phyloP scores from a whole-genome alignment of 768 basidiomycete genomes.

The Lentinus tigrinus region DNA sequence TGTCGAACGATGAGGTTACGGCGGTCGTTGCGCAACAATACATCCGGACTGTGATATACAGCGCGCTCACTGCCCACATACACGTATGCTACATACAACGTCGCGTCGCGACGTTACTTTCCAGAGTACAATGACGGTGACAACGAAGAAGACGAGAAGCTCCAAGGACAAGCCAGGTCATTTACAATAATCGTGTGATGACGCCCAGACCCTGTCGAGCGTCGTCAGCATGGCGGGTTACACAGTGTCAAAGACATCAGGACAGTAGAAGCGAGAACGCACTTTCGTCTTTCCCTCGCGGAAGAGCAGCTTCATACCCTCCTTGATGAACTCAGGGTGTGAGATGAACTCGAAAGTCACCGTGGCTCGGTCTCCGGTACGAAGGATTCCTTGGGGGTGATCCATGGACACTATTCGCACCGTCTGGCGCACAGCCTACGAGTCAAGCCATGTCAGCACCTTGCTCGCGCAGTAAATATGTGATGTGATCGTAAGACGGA shows the following conservation, averaged over 20 bases:
- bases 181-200: constrained; percentile 60
- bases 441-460: background rate
- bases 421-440: constrained; percentile 87
- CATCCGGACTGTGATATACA: constrained; percentile 3
- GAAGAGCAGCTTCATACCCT: constrained; percentile 91
- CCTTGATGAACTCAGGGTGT: constrained; percentile 88
- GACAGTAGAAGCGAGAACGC: constrained; percentile 17
- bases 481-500: background rate
- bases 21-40: background rate
- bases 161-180: too few relatives aligned
- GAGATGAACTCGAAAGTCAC: constrained; percentile 96
- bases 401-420: constrained; percentile 91
- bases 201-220: constrained; percentile 67
- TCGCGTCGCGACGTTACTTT: background rate
- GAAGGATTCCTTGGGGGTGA: constrained; percentile 81
- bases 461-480: background rate
- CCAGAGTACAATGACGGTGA: background rate
- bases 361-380: constrained; percentile 93
- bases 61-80: background rate
- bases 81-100: constrained; percentile 9
- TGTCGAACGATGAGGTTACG: too few relatives aligned
- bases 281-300: constrained; percentile 97
- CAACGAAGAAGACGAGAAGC: background rate
- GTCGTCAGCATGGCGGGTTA: constrained; percentile 8
- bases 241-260: background rate